A percentile compares a stretch with the other conserved stretches of the same genome.
phyloP scores from a whole-genome alignment of 2,329 filamentous ascomycete genomes.

The Aspergillus carbonarius region DNA sequence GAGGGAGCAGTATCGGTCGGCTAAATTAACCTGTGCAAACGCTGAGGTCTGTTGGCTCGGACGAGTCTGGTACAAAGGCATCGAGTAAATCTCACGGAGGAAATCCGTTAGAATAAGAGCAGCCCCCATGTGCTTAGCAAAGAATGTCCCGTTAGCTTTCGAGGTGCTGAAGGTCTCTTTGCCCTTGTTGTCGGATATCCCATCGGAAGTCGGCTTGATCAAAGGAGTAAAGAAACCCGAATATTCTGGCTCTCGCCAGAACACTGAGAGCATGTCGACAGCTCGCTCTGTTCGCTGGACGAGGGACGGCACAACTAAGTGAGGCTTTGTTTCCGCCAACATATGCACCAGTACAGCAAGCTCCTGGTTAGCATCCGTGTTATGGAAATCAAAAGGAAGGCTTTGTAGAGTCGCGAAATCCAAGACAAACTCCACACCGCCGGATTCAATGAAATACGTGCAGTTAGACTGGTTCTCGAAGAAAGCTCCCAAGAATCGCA shows the following conservation, averaged over 20 bases:
- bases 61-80: constrained; percentile 62
- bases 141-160: constrained; percentile 66
- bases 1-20: constrained; percentile 76
- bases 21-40: constrained; percentile 76
- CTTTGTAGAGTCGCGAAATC: constrained; percentile 82
- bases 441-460: constrained; percentile 69
- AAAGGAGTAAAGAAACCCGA: constrained; percentile 71
- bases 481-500: constrained; percentile 75
- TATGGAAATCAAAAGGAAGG: constrained; percentile 70
- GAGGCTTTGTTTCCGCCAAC: constrained; percentile 76
- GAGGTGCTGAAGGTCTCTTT: constrained; percentile 15
- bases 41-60: constrained; percentile 59
- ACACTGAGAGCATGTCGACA: constrained; percentile 65
- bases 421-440: constrained; percentile 79
- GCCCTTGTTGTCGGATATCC: neutral
- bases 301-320: constrained; percentile 78
- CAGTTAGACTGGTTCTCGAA: constrained; percentile 73
- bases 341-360: constrained; percentile 72
- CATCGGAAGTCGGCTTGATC: constrained; percentile 34
- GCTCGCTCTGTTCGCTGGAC: constrained; percentile 70
- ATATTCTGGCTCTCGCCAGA: constrained; percentile 54
- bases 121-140: constrained; percentile 75
- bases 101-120: constrained; percentile 74
- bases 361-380: constrained; percentile 65
- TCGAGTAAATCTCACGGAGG: constrained; percentile 70